These are phyloP conservation scores for Abelmoschus esculentus DNA, from an alignment of 345 rosid genomes.

Conservation along the genomic window DNA sequence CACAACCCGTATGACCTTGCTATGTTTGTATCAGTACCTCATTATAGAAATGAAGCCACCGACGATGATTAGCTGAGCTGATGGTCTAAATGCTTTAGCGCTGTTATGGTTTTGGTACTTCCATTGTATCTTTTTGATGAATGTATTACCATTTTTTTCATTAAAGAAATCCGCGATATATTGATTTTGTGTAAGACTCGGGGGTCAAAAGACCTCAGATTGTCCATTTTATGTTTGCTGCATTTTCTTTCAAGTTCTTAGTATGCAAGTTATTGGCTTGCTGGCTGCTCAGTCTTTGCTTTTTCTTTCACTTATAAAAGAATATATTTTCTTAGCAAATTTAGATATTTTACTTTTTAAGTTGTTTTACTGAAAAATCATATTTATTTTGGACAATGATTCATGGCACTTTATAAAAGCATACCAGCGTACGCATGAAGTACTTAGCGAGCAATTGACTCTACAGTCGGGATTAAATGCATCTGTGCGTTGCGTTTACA, in stretches of 20 bases:
- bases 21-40: background rate
- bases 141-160: background rate
- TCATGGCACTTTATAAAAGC: too few species aligned
- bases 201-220: background rate
- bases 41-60: background rate
- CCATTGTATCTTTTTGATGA: conserved; percentile 1
- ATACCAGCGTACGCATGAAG: too few species aligned
- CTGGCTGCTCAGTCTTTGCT: background rate
- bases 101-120: background rate
- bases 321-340: background rate
- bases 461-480: too few species aligned
- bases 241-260: background rate
- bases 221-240: background rate
- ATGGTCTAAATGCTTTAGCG: background rate
- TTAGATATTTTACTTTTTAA: too few species aligned
- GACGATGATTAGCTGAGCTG: background rate
- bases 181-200: background rate
- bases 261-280: background rate
- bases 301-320: background rate
- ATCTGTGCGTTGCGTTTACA: too few species aligned
- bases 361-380: too few species aligned
- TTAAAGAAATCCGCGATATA: background rate
- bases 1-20: background rate
- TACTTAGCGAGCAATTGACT: too few species aligned
- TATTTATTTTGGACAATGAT: too few species aligned